A percentile compares a stretch with the other conserved stretches of the same genome.
phyloP scores from a whole-genome alignment of 2,329 filamentous ascomycete genomes.

The Botrytis sinoallii region DNA sequence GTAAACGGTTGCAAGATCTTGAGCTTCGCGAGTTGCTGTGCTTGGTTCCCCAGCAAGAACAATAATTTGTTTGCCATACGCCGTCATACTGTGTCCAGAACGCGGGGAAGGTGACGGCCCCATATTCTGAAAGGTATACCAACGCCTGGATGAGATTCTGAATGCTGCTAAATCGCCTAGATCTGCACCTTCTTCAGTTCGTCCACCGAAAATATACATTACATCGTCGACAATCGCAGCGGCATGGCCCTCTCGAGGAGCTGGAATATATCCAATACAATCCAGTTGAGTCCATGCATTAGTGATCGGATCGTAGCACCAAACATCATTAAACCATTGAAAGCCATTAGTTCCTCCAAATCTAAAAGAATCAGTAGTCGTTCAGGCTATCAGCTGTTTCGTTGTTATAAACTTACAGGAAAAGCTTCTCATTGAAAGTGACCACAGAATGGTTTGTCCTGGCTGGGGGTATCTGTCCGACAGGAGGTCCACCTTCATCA shows the following conservation, averaged over 20 bases:
- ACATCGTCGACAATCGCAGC: constrained; percentile 92
- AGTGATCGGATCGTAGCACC: constrained; percentile 82
- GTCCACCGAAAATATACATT: constrained; percentile 98
- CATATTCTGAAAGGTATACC: constrained; percentile 99
- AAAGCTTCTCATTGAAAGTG: constrained; percentile 89
- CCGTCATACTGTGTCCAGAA: constrained; percentile 97
- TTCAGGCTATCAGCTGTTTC: not conserved
- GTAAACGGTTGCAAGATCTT: constrained; percentile 85
- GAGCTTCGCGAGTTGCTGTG: constrained; percentile 73
- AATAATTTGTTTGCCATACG: constrained; percentile 86
- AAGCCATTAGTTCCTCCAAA: constrained; percentile 96
- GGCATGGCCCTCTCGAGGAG: constrained; percentile 89
- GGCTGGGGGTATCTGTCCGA: constrained; percentile 73
- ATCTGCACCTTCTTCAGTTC: constrained; percentile 89
- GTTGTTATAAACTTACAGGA: constrained; percentile 61
- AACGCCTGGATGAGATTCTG: constrained; percentile 76
- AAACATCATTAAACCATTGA: constrained; percentile 98
- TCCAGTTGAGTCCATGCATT: constrained; percentile 88
- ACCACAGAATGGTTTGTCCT: constrained; percentile 94
- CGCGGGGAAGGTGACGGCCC: constrained; percentile 89
- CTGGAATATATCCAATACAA: constrained; percentile 96
- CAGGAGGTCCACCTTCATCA: constrained; percentile 56
- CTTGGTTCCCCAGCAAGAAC: constrained; percentile 94
- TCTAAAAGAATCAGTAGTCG: constrained; percentile 44
- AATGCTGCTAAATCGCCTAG: constrained; percentile 90